phyloP scores from a whole-genome alignment of 1,139 yeast genomes.

The Kodamaea derodonti region DNA sequence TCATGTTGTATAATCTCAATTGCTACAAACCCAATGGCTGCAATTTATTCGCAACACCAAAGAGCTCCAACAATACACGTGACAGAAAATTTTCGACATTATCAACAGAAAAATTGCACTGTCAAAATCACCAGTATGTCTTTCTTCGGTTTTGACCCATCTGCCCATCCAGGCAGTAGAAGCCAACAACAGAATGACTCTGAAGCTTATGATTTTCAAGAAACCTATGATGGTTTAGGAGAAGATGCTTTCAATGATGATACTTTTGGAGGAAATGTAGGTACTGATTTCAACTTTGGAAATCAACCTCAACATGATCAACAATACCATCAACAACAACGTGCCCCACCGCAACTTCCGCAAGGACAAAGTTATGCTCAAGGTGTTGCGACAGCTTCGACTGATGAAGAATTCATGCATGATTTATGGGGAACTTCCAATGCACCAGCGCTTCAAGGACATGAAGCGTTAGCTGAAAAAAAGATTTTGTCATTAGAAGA shows the following conservation, averaged over 20 bases:
- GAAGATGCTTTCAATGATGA: constrained; percentile 84
- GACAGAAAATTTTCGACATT: constrained; percentile 8
- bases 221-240: constrained; percentile 78
- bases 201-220: constrained; percentile 68
- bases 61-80: too few species aligned
- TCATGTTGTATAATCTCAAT: too few species aligned
- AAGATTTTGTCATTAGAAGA: constrained; percentile 67
- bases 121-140: constrained; percentile 36
- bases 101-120: not conserved
- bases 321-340: constrained; percentile 14
- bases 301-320: constrained; percentile 17
- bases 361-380: constrained; percentile 54
- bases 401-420: constrained; percentile 49
- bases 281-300: constrained; percentile 77
- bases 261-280: constrained; percentile 73
- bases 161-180: constrained; percentile 31
- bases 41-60: too few species aligned
- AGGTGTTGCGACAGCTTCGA: constrained; percentile 31
- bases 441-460: constrained; percentile 20
- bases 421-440: constrained; percentile 46
- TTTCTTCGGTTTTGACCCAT: constrained; percentile 54
- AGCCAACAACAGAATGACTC: constrained; percentile 8
- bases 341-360: constrained; percentile 13
- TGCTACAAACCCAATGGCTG: too few species aligned
- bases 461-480: constrained; percentile 22